Evolutionary conservation across 2,329 filamentous ascomycete species (phyloP), one percentile per base, ranked within the genome.

Genomic region (Colletotrichum scovillei): DNA sequence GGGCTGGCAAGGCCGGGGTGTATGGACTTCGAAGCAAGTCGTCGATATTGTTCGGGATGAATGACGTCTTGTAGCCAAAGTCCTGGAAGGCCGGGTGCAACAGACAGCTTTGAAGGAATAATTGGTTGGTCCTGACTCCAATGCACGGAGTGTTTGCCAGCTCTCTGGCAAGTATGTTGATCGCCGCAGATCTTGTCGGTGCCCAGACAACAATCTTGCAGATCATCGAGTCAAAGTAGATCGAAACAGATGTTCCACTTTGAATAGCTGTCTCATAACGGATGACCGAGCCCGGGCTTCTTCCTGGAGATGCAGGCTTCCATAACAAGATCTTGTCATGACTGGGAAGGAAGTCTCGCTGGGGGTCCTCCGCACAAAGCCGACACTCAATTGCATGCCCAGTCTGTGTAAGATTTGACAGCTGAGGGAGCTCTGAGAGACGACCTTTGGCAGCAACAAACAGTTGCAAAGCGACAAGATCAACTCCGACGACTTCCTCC

Each of bases 221-320:
- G 24, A 86, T 81, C 80, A 86, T 80, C 1, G 82, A 83, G 76
- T 86, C 84, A 58, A 85, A 86, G 69, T 85, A 81, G 8, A 84
- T 85, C 1, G 84, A 84, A 0, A 86, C 38, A 3, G 38, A 42
- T 16, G 79, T 2, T 70, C 66, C 1, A 79, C 79, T 19, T 80
- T 81, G 1, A 79, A 85, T 77, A n/a, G 82, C 81, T 1, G 82
- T 83, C 63, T 86, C 84, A 42, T 83, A 83, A 24, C 84, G 79
- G 7, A 85, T 68, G 76, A 67, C 42, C 3, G 81, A 79, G n/a
- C 62, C 38, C 38, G 59, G 24, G 30, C 30, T 24, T 30, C 67
- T 59, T n/a, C 59, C 53, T 32, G 62, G 35, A 35, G 64, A 62
- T 16, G 62, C 24, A 2, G 62, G 32, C 32, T 35, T 49, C 5